A percentile compares a stretch with the other conserved stretches of the same genome.
Evolutionary conservation across 2,329 filamentous ascomycete species (phyloP).

Genomic region (Huntiella bhutanensis): DNA sequence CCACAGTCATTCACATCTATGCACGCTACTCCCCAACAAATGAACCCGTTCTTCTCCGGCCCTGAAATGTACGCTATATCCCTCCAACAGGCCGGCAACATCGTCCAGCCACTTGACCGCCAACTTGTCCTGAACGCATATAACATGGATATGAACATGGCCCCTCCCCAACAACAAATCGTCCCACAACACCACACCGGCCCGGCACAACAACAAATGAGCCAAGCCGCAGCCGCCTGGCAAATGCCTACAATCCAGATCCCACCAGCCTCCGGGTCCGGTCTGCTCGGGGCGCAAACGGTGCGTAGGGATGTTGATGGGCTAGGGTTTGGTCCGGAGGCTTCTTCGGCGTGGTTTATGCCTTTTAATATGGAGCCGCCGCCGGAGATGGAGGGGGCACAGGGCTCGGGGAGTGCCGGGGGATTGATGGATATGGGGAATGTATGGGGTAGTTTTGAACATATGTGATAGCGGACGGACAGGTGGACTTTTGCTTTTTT

Average conservation of each 20-base stretch:
- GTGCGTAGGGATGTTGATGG: too few relatives aligned
- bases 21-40: too few relatives aligned
- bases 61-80: conserved; percentile 33
- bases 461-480: neutral
- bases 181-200: neutral
- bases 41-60: conserved; percentile 21
- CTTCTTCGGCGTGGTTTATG: conserved; percentile 67
- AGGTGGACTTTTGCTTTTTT: neutral
- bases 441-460: conserved; percentile 14
- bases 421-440: too few relatives aligned
- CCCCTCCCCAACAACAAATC: conserved; percentile 1
- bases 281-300: neutral
- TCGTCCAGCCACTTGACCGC: conserved; percentile 52
- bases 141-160: conserved; percentile 28
- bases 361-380: conserved; percentile 81
- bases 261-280: neutral
- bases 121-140: conserved; percentile 63
- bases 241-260: neutral
- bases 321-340: conserved; percentile 21
- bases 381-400: conserved; percentile 23
- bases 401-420: too few relatives aligned
- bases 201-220: neutral
- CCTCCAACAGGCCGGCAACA: conserved; percentile 29
- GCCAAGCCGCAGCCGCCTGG: neutral
- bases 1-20: too few relatives aligned